Percentiles rank a stretch among this genome's conserved stretches.
phyloP scores from a whole-genome alignment of 2,329 filamentous ascomycete genomes.

The Macrophomina phaseolina region DNA sequence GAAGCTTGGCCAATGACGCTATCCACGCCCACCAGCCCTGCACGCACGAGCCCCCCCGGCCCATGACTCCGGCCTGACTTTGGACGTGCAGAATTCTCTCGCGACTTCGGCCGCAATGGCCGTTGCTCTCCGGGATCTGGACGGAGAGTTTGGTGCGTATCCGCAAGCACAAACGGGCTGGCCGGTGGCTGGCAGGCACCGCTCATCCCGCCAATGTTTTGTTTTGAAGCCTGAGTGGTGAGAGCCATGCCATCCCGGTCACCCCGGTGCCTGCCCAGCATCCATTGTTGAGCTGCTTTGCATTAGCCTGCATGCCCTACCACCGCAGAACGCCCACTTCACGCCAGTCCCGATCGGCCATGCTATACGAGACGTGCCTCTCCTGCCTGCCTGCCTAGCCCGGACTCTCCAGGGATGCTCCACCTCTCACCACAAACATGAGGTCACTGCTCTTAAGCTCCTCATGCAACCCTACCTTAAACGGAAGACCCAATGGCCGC shows the following conservation, averaged over 20 bases:
- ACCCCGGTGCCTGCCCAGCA: conserved; percentile 15
- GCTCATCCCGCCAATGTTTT: not conserved
- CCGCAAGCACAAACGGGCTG: not conserved
- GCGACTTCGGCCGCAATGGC: not conserved
- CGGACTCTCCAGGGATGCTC: not conserved
- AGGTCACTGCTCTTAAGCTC: conserved; percentile 18
- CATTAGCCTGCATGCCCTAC: conserved; percentile 18
- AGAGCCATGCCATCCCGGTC: not conserved
- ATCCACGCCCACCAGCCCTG: not conserved
- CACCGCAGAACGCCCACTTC: not conserved
- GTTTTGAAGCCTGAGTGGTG: not conserved
- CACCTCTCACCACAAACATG: conserved; percentile 13
- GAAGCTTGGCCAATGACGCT: conserved; percentile 7
- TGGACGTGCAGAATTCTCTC: not conserved
- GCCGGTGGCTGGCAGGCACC: not conserved
- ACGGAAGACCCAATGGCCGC: not conserved
- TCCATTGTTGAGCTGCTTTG: conserved; percentile 9
- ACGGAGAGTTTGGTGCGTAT: not conserved
- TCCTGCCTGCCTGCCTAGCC: not conserved
- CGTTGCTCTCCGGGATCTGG: too few relatives aligned
- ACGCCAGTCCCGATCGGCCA: conserved; percentile 4
- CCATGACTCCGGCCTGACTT: not conserved
- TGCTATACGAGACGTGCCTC: conserved; percentile 8
- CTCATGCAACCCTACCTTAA: conserved; percentile 18
- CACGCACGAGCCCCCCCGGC: not conserved